These are phyloP conservation scores for Terana coerulea DNA, from an alignment of 768 basidiomycete genomes.

Conservation along the genomic window DNA sequence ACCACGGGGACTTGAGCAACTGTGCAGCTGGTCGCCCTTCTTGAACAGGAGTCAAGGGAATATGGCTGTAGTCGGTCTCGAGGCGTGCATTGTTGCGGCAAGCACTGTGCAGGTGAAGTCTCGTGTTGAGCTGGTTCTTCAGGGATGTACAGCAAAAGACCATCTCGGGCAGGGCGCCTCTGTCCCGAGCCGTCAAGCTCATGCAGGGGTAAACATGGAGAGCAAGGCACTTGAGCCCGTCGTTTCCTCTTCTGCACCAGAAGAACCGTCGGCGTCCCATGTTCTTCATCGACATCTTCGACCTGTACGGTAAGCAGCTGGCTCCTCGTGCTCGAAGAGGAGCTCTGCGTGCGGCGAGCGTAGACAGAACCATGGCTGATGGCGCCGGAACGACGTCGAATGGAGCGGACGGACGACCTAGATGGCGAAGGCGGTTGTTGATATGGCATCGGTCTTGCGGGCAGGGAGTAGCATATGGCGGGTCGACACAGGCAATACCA, in stretches of 20 bases:
- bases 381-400: constrained; percentile 22
- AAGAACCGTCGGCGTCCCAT: constrained; percentile 15
- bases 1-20: too few relatives aligned
- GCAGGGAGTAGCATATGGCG: too few relatives aligned
- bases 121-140: too few relatives aligned
- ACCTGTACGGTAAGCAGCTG: constrained; percentile 19
- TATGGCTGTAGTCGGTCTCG: too few relatives aligned
- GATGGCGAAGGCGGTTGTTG: constrained; percentile 19
- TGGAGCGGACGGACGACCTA: constrained; percentile 10
- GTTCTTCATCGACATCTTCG: constrained; percentile 17
- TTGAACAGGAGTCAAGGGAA: too few relatives aligned
- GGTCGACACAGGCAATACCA: too few relatives aligned
- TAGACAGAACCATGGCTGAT: constrained; percentile 13
- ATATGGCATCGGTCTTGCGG: constrained; percentile 12
- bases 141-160: too few relatives aligned
- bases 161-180: too few relatives aligned
- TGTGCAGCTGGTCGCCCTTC: too few relatives aligned
- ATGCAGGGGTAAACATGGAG: constrained; percentile 11
- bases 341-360: background rate
- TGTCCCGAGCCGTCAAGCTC: too few relatives aligned
- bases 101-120: too few relatives aligned
- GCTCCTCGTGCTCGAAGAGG: constrained; percentile 7
- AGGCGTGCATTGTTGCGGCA: too few relatives aligned
- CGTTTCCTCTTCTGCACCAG: constrained; percentile 13
- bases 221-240: background rate